Conservation (phyloP, 2,329 filamentous ascomycete species). For the Scortechinia acanthostroma region DNA sequence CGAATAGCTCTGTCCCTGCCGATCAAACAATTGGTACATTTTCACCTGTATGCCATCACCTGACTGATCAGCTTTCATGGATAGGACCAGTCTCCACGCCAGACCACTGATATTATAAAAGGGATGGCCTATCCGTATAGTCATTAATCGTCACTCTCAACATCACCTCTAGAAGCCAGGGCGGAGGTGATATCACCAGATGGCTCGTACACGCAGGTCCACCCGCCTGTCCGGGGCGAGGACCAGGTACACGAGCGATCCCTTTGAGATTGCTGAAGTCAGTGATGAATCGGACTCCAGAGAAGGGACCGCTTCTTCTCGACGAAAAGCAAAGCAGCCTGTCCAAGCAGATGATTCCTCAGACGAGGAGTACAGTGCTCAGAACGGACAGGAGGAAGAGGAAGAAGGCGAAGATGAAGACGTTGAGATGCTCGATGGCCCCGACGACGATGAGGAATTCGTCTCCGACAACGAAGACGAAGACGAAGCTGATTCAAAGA, state of each 20-base stretch:
- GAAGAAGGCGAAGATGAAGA: slow-evolving; percentile 9
- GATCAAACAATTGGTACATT: no score
- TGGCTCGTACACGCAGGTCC: slow-evolving; percentile 18
- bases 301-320: slow-evolving; percentile 4
- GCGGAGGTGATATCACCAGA: no score
- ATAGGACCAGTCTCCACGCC: no score
- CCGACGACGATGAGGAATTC: slow-evolving; percentile 6
- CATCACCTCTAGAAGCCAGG: no score
- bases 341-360: no score
- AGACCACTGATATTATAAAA: no score
- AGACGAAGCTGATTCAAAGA: not conserved
- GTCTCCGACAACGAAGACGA: no score
- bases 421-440: slow-evolving; percentile 7
- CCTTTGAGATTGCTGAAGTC: slow-evolving; percentile 20
- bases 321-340: not conserved
- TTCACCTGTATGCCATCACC: no score
- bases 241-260: slow-evolving; percentile 21
- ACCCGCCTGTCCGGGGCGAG: slow-evolving; percentile 17
- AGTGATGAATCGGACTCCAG: slow-evolving; percentile 15
- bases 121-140: no score
- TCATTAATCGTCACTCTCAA: no score
- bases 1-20: no score
- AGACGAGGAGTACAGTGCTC: not conserved
- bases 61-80: no score
- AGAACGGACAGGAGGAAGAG: slow-evolving; percentile 8